Evolutionary conservation across 495 filamentous ascomycete species (phyloP).

Genomic region (Aspergillus carlsbadensis): DNA sequence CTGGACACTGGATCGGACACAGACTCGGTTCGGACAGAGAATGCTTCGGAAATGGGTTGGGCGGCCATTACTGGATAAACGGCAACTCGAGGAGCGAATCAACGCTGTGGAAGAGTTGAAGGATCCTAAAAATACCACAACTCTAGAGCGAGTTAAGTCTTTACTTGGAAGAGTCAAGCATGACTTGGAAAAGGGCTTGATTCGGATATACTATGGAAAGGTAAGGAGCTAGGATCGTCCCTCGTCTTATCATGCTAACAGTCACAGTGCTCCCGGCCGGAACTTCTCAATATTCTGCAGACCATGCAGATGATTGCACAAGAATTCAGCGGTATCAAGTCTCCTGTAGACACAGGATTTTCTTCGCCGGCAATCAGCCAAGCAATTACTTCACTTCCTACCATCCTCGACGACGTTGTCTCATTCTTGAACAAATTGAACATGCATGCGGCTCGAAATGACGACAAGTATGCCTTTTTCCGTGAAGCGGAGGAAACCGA

Average conservation of each 20-base stretch:
- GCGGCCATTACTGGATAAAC: slow-evolving; percentile 78
- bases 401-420: slow-evolving; percentile 67
- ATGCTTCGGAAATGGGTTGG: slow-evolving; percentile 95
- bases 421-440: slow-evolving; percentile 84
- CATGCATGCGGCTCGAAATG: slow-evolving; percentile 72
- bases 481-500: slow-evolving; percentile 81
- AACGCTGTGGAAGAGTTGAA: slow-evolving; percentile 86
- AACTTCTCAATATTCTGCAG: slow-evolving; percentile 82
- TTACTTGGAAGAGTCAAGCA: slow-evolving; percentile 69
- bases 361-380: slow-evolving; percentile 65
- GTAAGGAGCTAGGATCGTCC: slow-evolving; percentile 21
- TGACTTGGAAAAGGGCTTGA: slow-evolving; percentile 88
- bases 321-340: slow-evolving; percentile 67
- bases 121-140: slow-evolving; percentile 58
- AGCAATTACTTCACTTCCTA: slow-evolving; percentile 74
- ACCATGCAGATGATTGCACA: slow-evolving; percentile 77
- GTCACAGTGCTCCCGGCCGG: slow-evolving; percentile 75
- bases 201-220: slow-evolving; percentile 95
- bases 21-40: slow-evolving; percentile 85
- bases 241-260: slow-evolving; percentile 21
- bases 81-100: slow-evolving; percentile 76
- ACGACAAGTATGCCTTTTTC: slow-evolving; percentile 96
- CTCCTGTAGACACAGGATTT: slow-evolving; percentile 70
- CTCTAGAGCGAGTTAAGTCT: slow-evolving; percentile 69
- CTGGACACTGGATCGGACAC: slow-evolving; percentile 92